Percentiles rank a stretch among this genome's conserved stretches.
These are phyloP conservation scores for Albifimbria verrucaria DNA, from an alignment of 2,329 filamentous ascomycete genomes.

Conservation along the genomic window DNA sequence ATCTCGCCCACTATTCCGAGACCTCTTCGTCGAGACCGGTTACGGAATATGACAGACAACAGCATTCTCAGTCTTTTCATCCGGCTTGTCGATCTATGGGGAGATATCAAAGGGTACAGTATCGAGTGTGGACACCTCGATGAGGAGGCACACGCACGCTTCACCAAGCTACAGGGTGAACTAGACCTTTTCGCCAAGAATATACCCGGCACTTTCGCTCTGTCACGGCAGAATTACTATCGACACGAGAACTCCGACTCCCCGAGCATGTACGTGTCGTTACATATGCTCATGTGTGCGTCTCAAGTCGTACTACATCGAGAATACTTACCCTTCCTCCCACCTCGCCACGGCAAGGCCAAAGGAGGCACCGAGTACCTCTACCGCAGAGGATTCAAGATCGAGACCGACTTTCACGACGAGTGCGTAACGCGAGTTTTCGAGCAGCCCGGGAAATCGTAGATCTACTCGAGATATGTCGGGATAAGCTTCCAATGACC, in stretches of 20 bases:
- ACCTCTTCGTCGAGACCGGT: conserved; percentile 7
- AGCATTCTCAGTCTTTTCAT: conserved; percentile 52
- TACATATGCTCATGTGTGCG: conserved; percentile 64
- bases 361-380: conserved; percentile 31
- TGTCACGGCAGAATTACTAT: conserved; percentile 60
- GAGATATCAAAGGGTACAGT: conserved; percentile 55
- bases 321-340: conserved; percentile 24
- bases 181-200: conserved; percentile 35
- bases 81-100: conserved; percentile 57
- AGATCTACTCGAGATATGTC: conserved; percentile 60
- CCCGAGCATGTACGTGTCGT: conserved; percentile 61
- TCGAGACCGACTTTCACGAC: not conserved
- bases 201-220: conserved; percentile 54
- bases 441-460: conserved; percentile 60
- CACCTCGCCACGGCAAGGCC: conserved; percentile 25
- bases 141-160: conserved; percentile 46
- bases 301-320: conserved; percentile 55
- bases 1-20: conserved; percentile 49
- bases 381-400: not conserved
- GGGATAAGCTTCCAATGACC: conserved; percentile 64
- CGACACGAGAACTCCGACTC: conserved; percentile 63
- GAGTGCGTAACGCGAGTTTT: conserved; percentile 44
- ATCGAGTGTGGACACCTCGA: conserved; percentile 51
- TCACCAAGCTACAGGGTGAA: conserved; percentile 48
- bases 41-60: conserved; percentile 32